phyloP scores from a whole-genome alignment of 1,284 basidiomycete genomes.

The Porogramme epimiltina region DNA sequence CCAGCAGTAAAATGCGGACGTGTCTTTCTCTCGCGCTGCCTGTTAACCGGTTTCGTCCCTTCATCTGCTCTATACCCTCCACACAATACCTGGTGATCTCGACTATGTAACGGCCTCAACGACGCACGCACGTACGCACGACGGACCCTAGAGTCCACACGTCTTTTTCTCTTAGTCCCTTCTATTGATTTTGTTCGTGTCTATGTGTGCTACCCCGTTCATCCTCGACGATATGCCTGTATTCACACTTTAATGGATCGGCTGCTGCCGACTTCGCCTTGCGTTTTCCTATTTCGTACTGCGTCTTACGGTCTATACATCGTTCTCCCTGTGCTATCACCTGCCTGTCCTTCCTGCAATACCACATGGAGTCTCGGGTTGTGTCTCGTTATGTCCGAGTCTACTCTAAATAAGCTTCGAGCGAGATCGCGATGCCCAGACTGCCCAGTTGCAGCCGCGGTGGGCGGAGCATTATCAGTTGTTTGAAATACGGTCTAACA shows the following conservation, averaged over 20 bases:
- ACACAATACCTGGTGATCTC: constrained; percentile 29
- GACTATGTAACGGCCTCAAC: constrained; percentile 35
- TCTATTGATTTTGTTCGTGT: constrained; percentile 26
- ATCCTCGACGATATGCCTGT: constrained; percentile 33
- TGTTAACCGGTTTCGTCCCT: constrained; percentile 17
- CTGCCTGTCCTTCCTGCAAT: constrained; percentile 20
- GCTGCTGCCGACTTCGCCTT: constrained; percentile 21
- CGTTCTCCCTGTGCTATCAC: constrained; percentile 15
- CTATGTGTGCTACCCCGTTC: constrained; percentile 31
- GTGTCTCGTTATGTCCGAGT: too few species aligned
- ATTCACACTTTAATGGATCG: constrained; percentile 39
- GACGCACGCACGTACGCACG: constrained; percentile 36
- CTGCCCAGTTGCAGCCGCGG: background rate
- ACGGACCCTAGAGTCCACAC: constrained; percentile 38
- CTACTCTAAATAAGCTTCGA: too few species aligned
- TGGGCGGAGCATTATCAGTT: background rate
- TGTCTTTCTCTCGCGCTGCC: constrained; percentile 8
- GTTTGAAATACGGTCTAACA: constrained; percentile 16
- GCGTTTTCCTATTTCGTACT: constrained; percentile 11
- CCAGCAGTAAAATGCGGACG: constrained; percentile 52
- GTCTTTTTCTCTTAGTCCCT: constrained; percentile 15
- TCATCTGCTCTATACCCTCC: constrained; percentile 33
- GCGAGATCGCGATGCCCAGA: too few species aligned
- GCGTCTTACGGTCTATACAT: constrained; percentile 14
- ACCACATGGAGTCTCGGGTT: constrained; percentile 1